Evolutionary conservation across 148 eudicot species (phyloP), one percentile per base, ranked within the genome.

Genomic region (Drosera capensis): DNA sequence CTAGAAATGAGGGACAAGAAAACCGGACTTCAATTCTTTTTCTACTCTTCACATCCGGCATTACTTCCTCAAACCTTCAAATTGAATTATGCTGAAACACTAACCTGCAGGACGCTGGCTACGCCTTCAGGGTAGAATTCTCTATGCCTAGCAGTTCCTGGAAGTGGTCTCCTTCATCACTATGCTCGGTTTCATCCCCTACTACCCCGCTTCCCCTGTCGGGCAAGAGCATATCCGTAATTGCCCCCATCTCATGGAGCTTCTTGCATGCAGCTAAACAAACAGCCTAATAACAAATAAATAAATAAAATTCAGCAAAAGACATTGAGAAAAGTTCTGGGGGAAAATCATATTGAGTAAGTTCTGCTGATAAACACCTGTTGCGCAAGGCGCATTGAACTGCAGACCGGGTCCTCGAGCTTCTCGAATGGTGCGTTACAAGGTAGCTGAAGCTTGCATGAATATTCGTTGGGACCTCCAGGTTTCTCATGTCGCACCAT

Each of bases 221-320:
- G 31, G 97, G 97, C 77, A 84, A 75, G 55, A 90, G 87, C 97
- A 84, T 84, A 70, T 90, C 95, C 37, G 97, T 88, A 67, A 88
- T 80, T 38, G 92, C 97, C 47, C 97, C 97, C 94, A 80, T 78
- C 73, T 88, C 92, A 56, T 88, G 97, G 43, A 88, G 87, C 79
- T 84, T 88, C 79, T 88, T 83, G 71, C 97, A 90, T 57, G 97
- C 95, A 80, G 83, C 87, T 71, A 90, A 67, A 64, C 95, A 90
- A 62, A 78, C 95, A 65, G 94, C 87, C 97, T 87, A 68, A n/a
- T n/a, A n/a, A n/a, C n/a, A n/a, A n/a, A n/a, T n/a, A n/a, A n/a
- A n/a, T n/a, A 36, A 37, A 36, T 20, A 44, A 41, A 14, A 42
- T 41, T 13, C 25, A n/a, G 30, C 21, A 46, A 17, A 28, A 23